Base-by-base conservation (phyloP, 2,329 filamentous ascomycete species). In the Macrophomina tecta region DNA sequence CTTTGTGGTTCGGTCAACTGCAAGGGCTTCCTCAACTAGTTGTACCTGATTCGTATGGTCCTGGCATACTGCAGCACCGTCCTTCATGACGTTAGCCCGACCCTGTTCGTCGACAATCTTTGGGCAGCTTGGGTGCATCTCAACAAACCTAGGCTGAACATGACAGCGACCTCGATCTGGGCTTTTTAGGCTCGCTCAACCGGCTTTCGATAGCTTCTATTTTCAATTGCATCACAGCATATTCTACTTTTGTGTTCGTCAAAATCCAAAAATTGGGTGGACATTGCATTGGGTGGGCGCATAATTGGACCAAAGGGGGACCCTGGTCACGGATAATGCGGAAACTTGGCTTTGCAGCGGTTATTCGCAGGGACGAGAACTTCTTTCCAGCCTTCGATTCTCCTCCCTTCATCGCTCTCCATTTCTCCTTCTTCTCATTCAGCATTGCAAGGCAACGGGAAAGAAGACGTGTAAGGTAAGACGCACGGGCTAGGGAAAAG, bases 11-110 rank as follows among this genome's bases (percentile, higher is more conserved):
- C 94, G 51, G 89, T 94, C 36, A 93, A 93, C 56, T 99, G 95
- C 84, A 99, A 99, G 85, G 95, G 95, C 70, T 99, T 98, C 84
- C 92, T 99, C 81, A 99, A 99, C 82, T 99, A 66, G 64, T 61
- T n/a, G 34, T 46, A n/a, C 52, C n/a, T 18, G 14, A 12, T 18
- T 30, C 46, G 12, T 11, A 28, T 34, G 38, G 55, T 45, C 52
- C 53, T 65, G 16, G 30, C 30, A 40, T 36, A 36, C 42, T n/a
- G 58, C 42, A 56, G 30, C 12, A 34, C 40, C 40, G 40, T 46
- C 36, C 9, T 38, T 7, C 30, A 40, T 36, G 42, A 23, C 52
- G 30, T 60, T 23, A 7, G 5, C 30, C 28, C 42, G 28, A 34
- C 23, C 32, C 28, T 32, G 28, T 52, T 52, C 49, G 49, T 61